Evolutionary conservation across 2,329 filamentous ascomycete genomes (phyloP), one percentile per base, ranked within the genome.

Genomic region (Colletotrichum sp.): DNA sequence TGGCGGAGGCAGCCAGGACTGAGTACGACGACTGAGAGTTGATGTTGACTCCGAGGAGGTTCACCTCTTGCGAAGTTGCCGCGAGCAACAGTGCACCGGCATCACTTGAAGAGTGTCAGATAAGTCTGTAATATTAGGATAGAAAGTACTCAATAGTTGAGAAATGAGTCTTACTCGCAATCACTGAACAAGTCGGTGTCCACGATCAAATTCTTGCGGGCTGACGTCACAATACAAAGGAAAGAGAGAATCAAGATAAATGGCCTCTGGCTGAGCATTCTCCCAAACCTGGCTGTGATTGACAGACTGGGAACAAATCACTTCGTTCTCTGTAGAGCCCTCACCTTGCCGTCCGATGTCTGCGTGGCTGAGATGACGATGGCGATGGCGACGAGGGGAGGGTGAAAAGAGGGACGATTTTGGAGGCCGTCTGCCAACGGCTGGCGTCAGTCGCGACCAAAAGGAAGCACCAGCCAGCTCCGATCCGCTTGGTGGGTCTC

Each of bases 121-220:
- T 7, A 13, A 4, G 7, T 49, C 3, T 10, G 30, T 30, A 30
- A 30, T 30, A 6, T 69, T 16, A 26, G 18, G 5, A 63, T 34
- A 15, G 3, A 62, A 34, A 28, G 8, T 30, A 30, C 6, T 8
- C 15, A 16, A 18, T 34, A 7, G 28, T 18, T 7, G 59, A 30
- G 18, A 13, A 13, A 24, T 6, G 2, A 13, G 16, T 74, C 82
- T 78, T 82, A 87, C 85, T 88, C 87, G 39, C 88, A 87, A 70
- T 89, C 87, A 52, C 85, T 86, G 78, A 87, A 88, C 21, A 89
- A 78, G 75, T 89, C 87, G 0, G 87, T 88, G 78, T 89, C 87
- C 21, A 89, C 82, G 65, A 89, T 85, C 34, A 88, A 79, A 30
- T 85, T 85, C 72, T 84, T 86, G 32, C 39, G 72, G 6, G 66